phyloP scores from a whole-genome alignment of 1,139 yeast genomes.

The Pichia sp. region DNA sequence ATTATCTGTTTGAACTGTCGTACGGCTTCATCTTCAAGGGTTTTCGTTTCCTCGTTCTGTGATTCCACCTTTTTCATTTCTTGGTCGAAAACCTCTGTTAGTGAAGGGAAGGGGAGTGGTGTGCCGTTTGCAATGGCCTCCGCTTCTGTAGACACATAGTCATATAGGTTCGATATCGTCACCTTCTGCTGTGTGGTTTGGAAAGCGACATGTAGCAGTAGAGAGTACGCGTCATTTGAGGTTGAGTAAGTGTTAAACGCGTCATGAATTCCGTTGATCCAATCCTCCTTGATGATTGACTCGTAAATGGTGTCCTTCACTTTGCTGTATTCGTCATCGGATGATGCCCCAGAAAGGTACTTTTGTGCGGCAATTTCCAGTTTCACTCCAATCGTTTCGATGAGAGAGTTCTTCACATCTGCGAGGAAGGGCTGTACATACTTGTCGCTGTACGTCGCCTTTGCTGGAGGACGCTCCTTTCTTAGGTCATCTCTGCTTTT shows the following conservation, averaged over 20 bases:
- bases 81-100: slow-evolving; percentile 1
- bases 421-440: slow-evolving; percentile 7
- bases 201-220: slow-evolving; percentile 1
- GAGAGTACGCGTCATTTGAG: slow-evolving; percentile 13
- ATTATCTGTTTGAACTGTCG: slow-evolving; percentile 20
- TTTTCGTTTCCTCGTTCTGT: neutral
- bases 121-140: neutral
- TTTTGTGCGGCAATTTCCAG: slow-evolving; percentile 16
- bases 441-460: slow-evolving; percentile 12
- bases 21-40: slow-evolving; percentile 1
- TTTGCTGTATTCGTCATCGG: slow-evolving; percentile 17
- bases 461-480: slow-evolving; percentile 9
- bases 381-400: slow-evolving; percentile 17
- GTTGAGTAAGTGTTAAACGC: slow-evolving; percentile 8
- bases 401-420: slow-evolving; percentile 15
- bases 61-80: neutral
- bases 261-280: slow-evolving; percentile 7
- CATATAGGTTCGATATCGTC: slow-evolving; percentile 10
- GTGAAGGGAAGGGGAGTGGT: neutral
- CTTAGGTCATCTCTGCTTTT: slow-evolving; percentile 14
- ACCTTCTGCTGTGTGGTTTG: slow-evolving; percentile 5
- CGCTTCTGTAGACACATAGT: slow-evolving; percentile 10
- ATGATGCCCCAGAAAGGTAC: slow-evolving; percentile 12
- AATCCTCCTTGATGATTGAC: neutral
- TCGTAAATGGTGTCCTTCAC: slow-evolving; percentile 13